Conservation (phyloP, 1,139 yeast species). For the Yamadazyma diddensiae region DNA sequence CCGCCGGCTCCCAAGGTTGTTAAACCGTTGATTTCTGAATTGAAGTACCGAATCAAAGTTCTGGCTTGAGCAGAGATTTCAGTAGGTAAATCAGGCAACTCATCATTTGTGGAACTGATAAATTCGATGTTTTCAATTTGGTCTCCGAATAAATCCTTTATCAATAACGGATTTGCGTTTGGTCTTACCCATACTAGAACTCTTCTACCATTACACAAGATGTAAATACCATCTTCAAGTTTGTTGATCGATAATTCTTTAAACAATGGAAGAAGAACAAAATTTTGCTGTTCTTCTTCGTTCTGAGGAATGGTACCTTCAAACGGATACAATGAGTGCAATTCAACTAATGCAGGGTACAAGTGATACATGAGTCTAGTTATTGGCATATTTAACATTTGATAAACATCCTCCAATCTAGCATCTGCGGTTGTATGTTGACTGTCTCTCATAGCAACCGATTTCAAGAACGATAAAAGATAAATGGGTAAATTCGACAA, state of each 20-base stretch:
- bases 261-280: conserved; percentile 49
- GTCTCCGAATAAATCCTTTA: conserved; percentile 74
- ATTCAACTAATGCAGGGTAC: conserved; percentile 77
- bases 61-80: conserved; percentile 69
- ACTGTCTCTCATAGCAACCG: conserved; percentile 56
- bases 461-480: conserved; percentile 67
- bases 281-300: conserved; percentile 43
- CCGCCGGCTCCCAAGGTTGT: conserved; percentile 33
- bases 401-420: conserved; percentile 58
- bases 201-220: conserved; percentile 67
- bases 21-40: conserved; percentile 36
- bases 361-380: conserved; percentile 62
- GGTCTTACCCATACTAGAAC: conserved; percentile 71
- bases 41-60: conserved; percentile 53
- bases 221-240: conserved; percentile 73
- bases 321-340: conserved; percentile 61
- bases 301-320: conserved; percentile 44
- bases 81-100: conserved; percentile 70
- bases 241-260: conserved; percentile 45
- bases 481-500: conserved; percentile 70
- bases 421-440: conserved; percentile 48
- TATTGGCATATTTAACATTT: conserved; percentile 54
- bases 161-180: conserved; percentile 61
- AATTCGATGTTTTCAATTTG: conserved; percentile 39
- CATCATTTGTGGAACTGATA: conserved; percentile 51